Evolutionary conservation across 139 green algal species (phyloP).

Genomic region (Picochlorum sp.): DNA sequence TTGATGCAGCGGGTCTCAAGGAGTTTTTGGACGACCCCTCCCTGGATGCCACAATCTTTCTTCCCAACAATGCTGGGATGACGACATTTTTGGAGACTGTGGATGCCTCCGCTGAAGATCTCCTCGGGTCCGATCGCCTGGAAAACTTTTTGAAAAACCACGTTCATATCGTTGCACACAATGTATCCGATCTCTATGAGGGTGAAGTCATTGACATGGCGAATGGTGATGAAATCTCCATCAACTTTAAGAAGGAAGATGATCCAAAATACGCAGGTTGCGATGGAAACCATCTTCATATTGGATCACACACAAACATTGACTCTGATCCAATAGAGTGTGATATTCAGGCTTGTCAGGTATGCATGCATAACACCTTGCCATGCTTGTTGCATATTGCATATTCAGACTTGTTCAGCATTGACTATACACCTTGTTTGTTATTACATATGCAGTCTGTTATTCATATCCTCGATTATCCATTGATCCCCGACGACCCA

Average conservation of each 20-base stretch:
- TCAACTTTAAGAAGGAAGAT: constrained; percentile 5
- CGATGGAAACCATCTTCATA: background rate
- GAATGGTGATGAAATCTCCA: background rate
- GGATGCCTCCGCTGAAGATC: background rate
- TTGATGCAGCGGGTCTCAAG: constrained; percentile 35
- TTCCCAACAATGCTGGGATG: constrained; percentile 5
- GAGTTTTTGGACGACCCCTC: background rate
- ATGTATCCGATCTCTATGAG: constrained; percentile 1
- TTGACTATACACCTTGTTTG: background rate
- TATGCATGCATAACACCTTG: background rate
- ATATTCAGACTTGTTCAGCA: background rate
- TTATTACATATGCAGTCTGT: background rate
- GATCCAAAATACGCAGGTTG: constrained; percentile 11
- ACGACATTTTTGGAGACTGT: background rate
- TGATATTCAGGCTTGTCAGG: constrained; percentile 6
- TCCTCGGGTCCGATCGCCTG: background rate
- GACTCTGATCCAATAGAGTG: constrained; percentile 3
- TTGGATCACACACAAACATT: background rate
- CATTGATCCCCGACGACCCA: background rate
- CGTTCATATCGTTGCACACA: background rate
- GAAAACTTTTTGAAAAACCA: background rate
- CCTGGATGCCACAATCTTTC: constrained; percentile 1
- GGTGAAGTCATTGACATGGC: background rate
- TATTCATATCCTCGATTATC: constrained; percentile 4
- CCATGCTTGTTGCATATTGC: too few relatives aligned